Evolutionary conservation across 1,139 yeast species (phyloP).

Genomic region (Geotrichum citri-aurantii): DNA sequence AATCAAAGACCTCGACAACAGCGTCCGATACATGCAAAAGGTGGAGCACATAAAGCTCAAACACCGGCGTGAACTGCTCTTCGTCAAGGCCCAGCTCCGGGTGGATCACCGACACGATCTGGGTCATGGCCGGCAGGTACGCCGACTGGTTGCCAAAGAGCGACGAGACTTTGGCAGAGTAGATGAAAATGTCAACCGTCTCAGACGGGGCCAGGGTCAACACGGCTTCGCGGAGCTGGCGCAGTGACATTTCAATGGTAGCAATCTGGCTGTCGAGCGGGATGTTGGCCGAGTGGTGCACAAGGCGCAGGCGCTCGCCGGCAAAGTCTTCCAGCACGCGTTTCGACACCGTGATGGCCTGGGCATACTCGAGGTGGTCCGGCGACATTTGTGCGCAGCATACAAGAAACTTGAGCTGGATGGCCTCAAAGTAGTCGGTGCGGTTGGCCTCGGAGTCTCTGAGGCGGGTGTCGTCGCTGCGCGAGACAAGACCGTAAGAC

Average conservation of each 20-base stretch:
- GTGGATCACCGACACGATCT: background rate
- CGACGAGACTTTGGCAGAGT: slow-evolving; percentile 6
- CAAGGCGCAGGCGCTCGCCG: background rate
- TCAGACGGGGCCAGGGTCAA: slow-evolving; percentile 2
- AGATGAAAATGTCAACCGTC: slow-evolving; percentile 5
- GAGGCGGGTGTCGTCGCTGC: slow-evolving; percentile 9
- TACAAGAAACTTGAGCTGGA: slow-evolving; percentile 9
- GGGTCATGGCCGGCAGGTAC: slow-evolving; percentile 4
- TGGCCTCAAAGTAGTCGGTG: slow-evolving; percentile 1
- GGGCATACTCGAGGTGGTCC: background rate
- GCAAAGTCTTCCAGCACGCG: background rate
- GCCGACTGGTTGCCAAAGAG: slow-evolving; percentile 4
- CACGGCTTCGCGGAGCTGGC: slow-evolving; percentile 14
- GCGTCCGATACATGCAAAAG: slow-evolving; percentile 5
- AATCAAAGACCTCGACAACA: slow-evolving; percentile 9
- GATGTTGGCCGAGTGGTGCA: background rate
- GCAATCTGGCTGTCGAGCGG: slow-evolving; percentile 1
- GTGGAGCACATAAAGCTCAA: slow-evolving; percentile 11
- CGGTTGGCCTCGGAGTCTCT: slow-evolving; percentile 5
- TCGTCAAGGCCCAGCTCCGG: slow-evolving; percentile 3
- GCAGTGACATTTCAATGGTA: slow-evolving; percentile 10
- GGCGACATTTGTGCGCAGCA: slow-evolving; percentile 2
- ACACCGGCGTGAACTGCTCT: background rate
- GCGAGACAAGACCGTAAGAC: slow-evolving; percentile 7
- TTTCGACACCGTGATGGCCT: slow-evolving; percentile 4